These are phyloP conservation scores for Delonix regia DNA, from an alignment of 306 rosid species.

Conservation along the genomic window DNA sequence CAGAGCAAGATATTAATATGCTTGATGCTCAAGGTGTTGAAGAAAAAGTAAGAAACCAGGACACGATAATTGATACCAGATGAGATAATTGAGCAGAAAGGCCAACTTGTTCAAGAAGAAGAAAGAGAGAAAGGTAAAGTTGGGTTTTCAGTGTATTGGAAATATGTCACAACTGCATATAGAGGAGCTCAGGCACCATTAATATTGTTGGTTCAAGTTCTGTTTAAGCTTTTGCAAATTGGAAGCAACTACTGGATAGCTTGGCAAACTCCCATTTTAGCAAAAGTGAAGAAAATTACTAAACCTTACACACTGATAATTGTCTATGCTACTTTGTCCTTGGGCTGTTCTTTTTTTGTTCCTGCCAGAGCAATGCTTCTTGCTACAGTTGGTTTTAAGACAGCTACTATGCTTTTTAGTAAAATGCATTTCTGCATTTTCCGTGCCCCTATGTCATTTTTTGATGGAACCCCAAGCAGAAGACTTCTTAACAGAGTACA, in stretches of 20 bases:
- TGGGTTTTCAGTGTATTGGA: conserved; percentile 56
- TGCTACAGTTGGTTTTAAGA: conserved; percentile 44
- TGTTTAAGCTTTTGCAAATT: conserved; percentile 58
- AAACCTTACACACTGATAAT: conserved; percentile 34
- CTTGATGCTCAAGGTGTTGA: conserved; percentile 20
- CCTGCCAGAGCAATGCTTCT: conserved; percentile 46
- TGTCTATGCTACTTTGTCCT: conserved; percentile 48
- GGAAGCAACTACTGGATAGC: conserved; percentile 77
- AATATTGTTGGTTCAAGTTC: conserved; percentile 48
- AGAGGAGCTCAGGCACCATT: conserved; percentile 66
- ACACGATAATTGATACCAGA: conserved; percentile 27
- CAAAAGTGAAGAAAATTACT: conserved; percentile 37
- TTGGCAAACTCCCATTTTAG: conserved; percentile 56
- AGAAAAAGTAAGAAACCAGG: conserved; percentile 28
- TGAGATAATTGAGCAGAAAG: conserved; percentile 33
- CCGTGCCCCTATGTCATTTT: conserved; percentile 65
- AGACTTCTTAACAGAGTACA: conserved; percentile 57
- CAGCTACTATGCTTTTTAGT: conserved; percentile 52
- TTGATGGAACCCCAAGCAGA: conserved; percentile 64
- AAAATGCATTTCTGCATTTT: conserved; percentile 61
- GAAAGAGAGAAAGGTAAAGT: conserved; percentile 67
- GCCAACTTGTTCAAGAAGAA: conserved; percentile 69
- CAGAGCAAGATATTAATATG: conserved; percentile 25
- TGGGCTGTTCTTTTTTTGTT: conserved; percentile 52
- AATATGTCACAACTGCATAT: conserved; percentile 49